Conservation (phyloP, 495 filamentous ascomycete genomes). For the Neurospora cerealis region DNA sequence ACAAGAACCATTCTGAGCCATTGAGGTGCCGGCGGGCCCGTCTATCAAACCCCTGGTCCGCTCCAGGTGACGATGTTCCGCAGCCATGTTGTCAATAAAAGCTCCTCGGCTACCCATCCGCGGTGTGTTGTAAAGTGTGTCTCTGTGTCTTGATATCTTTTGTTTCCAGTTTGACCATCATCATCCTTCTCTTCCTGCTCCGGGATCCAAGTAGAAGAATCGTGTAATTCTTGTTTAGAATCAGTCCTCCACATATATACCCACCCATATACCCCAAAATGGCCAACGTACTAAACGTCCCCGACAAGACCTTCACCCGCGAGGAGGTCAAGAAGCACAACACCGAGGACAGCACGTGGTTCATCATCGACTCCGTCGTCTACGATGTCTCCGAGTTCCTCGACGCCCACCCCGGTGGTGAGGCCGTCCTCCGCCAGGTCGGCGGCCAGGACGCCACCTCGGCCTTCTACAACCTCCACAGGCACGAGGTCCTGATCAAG, state of each 20-base stretch:
- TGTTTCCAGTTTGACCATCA: neutral
- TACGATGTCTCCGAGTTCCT: slow-evolving; percentile 92
- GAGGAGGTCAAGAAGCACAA: slow-evolving; percentile 74
- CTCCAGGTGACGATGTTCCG: neutral
- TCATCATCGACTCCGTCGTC: slow-evolving; percentile 81
- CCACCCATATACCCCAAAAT: neutral
- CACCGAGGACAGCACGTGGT: slow-evolving; percentile 65
- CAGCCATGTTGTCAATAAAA: neutral
- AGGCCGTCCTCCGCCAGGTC: slow-evolving; percentile 72
- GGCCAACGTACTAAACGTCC: slow-evolving; percentile 7
- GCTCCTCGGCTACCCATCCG: neutral
- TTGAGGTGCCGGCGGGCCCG: neutral
- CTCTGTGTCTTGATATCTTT: neutral
- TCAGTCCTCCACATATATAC: neutral
- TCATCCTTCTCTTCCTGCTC: neutral
- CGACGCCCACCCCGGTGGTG: slow-evolving; percentile 83
- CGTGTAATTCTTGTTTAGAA: neutral
- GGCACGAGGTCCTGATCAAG: slow-evolving; percentile 76
- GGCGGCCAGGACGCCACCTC: slow-evolving; percentile 77
- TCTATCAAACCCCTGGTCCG: neutral
- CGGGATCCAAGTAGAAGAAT: neutral
- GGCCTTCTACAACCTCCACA: slow-evolving; percentile 89
- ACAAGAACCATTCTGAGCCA: neutral
- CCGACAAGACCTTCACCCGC: slow-evolving; percentile 52
- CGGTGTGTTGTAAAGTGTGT: neutral